A percentile compares a stretch with the other conserved stretches of the same genome.
phyloP scores from a whole-genome alignment of 2,329 filamentous ascomycete species.

The Alternaria longipes region DNA sequence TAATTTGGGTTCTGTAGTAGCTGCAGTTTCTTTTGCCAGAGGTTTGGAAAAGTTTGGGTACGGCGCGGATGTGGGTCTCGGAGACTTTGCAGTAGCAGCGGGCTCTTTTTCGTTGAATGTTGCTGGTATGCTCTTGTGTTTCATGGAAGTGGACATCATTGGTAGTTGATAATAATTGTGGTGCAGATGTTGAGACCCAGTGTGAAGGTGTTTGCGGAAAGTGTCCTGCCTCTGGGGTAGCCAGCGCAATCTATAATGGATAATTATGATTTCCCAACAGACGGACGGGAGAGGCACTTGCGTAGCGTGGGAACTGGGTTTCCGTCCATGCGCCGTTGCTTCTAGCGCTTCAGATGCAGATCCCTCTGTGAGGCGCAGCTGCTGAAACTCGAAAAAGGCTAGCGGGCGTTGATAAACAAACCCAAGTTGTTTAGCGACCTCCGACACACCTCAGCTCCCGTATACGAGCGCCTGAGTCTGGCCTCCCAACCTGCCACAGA shows the following conservation, averaged over 20 bases:
- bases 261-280: constrained; percentile 21
- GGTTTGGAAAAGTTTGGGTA: constrained; percentile 30
- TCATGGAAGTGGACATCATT: constrained; percentile 46
- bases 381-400: constrained; percentile 9
- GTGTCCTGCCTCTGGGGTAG: constrained; percentile 8
- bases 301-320: constrained; percentile 22
- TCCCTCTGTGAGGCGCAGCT: constrained; percentile 11
- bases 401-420: constrained; percentile 19
- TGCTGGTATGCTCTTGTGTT: constrained; percentile 43
- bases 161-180: neutral
- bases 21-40: neutral
- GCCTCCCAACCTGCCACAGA: constrained; percentile 3
- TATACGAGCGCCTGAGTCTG: constrained; percentile 7
- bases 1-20: constrained; percentile 13
- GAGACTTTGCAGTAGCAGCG: constrained; percentile 20
- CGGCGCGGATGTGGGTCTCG: constrained; percentile 29
- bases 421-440: constrained; percentile 14
- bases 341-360: constrained; percentile 17
- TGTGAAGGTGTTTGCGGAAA: constrained; percentile 1
- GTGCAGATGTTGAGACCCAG: neutral
- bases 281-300: constrained; percentile 21
- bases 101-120: constrained; percentile 38
- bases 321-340: constrained; percentile 20
- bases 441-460: constrained; percentile 13
- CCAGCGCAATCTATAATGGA: constrained; percentile 22